A percentile compares a stretch with the other conserved stretches of the same genome.
Conservation (phyloP, 164 flowering plant species). For the Chimonanthus praecox region DNA sequence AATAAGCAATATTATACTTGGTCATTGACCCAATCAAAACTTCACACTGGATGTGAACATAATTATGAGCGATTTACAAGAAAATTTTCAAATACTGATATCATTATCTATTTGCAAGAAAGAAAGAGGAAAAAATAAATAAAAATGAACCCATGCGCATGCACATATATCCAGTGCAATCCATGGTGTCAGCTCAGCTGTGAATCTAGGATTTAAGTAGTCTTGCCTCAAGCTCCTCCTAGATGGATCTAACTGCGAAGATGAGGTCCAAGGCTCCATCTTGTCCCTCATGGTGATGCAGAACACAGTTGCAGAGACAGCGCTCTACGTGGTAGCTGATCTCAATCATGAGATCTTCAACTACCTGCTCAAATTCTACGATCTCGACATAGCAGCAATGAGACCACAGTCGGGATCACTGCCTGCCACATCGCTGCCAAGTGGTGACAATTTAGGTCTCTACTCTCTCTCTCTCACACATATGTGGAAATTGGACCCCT, state of each 20-base stretch:
- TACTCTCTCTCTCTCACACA: neutral
- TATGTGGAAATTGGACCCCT: neutral
- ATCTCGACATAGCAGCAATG: slow-evolving; percentile 45
- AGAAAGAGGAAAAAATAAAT: neutral
- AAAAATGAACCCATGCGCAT: neutral
- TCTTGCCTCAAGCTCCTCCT: slow-evolving; percentile 25
- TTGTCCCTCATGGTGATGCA: slow-evolving; percentile 51
- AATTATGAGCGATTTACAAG: neutral
- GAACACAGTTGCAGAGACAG: slow-evolving; percentile 78
- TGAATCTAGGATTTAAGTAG: too few species aligned
- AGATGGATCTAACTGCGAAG: slow-evolving; percentile 16
- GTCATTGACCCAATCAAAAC: neutral
- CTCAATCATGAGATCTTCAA: slow-evolving; percentile 42
- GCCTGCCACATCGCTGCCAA: slow-evolving; percentile 88
- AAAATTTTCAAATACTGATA: too few species aligned
- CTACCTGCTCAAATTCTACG: slow-evolving; percentile 56
- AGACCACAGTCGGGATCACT: slow-evolving; percentile 61
- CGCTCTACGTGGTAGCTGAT: slow-evolving; percentile 70
- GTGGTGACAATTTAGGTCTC: slow-evolving; percentile 63
- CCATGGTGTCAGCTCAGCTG: too few species aligned
- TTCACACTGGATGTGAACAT: neutral
- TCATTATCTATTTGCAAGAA: too few species aligned
- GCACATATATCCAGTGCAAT: too few species aligned
- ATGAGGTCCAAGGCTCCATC: slow-evolving; percentile 21
- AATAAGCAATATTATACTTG: neutral